phyloP scores from a whole-genome alignment of 139 green algal genomes.

The Desmodesmus armatus region DNA sequence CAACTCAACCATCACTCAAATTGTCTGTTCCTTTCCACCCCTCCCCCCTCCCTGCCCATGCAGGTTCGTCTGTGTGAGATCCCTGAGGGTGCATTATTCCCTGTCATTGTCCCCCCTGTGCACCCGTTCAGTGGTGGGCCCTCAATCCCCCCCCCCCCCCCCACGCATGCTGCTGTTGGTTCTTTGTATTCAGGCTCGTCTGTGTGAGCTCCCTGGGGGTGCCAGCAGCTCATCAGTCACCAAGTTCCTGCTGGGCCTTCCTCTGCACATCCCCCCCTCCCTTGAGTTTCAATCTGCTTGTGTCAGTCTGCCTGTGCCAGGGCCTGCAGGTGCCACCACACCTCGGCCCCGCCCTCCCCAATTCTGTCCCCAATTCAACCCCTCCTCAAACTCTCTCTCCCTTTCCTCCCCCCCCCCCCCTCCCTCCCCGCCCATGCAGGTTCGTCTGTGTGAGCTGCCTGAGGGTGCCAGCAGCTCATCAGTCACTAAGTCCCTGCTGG shows the following conservation, averaged over 20 bases:
- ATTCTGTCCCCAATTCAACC: not conserved
- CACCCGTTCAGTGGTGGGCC: too few species aligned
- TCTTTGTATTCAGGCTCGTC: too few species aligned
- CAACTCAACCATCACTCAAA: not conserved
- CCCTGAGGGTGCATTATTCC: too few species aligned
- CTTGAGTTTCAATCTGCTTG: too few species aligned
- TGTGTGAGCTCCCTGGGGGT: conserved; percentile 32
- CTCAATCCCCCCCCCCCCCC: too few species aligned
- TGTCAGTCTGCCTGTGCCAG: not conserved
- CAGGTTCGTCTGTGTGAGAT: conserved; percentile 38
- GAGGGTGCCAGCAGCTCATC: not conserved
- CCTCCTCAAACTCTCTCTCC: not conserved
- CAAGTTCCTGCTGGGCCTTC: conserved; percentile 17
- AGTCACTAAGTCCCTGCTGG: conserved; percentile 18
- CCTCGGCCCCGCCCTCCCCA: not conserved
- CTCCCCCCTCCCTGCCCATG: conserved; percentile 42
- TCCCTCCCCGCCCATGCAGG: conserved; percentile 49
- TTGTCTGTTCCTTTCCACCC: not conserved
- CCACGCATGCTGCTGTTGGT: too few species aligned
- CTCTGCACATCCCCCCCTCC: too few species aligned
- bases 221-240: not conserved
- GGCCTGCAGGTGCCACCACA: not conserved
- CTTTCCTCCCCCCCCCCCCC: not conserved
- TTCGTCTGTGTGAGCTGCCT: conserved; percentile 26
- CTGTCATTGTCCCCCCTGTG: too few species aligned